Conservation (phyloP, 768 basidiomycete genomes). For the Dendrothele bispora region DNA sequence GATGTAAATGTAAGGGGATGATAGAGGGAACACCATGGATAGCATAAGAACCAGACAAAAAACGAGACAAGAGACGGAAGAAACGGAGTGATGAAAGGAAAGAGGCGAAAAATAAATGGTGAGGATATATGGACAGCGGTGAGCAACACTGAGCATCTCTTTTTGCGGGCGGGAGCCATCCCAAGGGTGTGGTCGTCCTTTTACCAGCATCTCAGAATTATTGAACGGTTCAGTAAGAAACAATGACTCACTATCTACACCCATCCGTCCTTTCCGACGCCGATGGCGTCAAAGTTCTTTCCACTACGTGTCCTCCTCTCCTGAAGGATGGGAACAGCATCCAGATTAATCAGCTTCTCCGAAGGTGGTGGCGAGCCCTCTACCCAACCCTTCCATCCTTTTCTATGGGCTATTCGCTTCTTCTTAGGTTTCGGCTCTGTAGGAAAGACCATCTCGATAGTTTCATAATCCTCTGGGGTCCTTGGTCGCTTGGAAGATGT, state of each 20-base stretch:
- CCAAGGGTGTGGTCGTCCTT: slow-evolving; percentile 14
- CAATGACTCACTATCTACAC: slow-evolving; percentile 53
- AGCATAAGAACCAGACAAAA: no score
- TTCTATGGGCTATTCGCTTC: slow-evolving; percentile 68
- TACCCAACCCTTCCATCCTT: slow-evolving; percentile 92
- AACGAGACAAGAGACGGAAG: slow-evolving; percentile 18
- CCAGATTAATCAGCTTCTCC: slow-evolving; percentile 79
- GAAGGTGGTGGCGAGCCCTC: slow-evolving; percentile 83
- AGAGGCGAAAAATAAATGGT: slow-evolving; percentile 3
- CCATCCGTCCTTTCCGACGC: slow-evolving; percentile 77
- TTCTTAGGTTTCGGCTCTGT: slow-evolving; percentile 38
- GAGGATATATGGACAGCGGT: neutral
- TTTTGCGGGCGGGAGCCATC: slow-evolving; percentile 25
- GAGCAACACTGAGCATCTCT: neutral
- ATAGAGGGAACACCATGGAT: neutral
- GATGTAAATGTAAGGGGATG: no score
- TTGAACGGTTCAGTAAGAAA: slow-evolving; percentile 47
- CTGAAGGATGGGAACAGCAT: slow-evolving; percentile 65
- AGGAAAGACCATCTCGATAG: slow-evolving; percentile 23
- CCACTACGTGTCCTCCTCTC: slow-evolving; percentile 82
- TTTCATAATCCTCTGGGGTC: slow-evolving; percentile 67
- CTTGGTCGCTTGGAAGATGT: slow-evolving; percentile 80
- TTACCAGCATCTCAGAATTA: slow-evolving; percentile 38
- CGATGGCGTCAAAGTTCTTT: slow-evolving; percentile 81
- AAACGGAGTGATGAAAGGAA: slow-evolving; percentile 13